Percentiles rank a stretch among this genome's conserved stretches.
Conservation (phyloP, 202 grass and related monocot genomes). For the Setaria italica region DNA sequence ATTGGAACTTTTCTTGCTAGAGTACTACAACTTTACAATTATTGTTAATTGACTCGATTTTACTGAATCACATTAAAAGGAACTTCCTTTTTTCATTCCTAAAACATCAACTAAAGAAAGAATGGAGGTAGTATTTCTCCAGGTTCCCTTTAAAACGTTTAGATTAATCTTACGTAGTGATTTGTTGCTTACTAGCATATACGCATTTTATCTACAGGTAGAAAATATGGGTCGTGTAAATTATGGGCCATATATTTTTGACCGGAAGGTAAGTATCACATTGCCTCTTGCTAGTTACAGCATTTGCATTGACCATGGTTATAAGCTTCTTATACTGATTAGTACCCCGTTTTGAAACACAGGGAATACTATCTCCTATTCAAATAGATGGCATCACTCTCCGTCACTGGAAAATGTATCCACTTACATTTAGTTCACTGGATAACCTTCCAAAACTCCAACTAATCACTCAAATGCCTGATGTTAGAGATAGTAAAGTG, state of each 20-base stretch:
- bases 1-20: not conserved
- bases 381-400: conserved; percentile 64
- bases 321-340: conserved; percentile 40
- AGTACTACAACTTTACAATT: conserved; percentile 3
- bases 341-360: conserved; percentile 30
- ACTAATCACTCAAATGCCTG: conserved; percentile 52
- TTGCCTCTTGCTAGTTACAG: not conserved
- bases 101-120: conserved; percentile 2
- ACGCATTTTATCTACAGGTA: conserved; percentile 58
- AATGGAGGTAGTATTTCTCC: not conserved
- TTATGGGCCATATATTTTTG: conserved; percentile 88
- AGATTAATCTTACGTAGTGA: not conserved
- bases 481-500: conserved; percentile 48
- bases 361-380: conserved; percentile 95
- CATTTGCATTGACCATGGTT: not conserved
- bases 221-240: conserved; percentile 93
- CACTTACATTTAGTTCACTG: conserved; percentile 58
- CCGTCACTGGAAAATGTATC: conserved; percentile 78
- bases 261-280: conserved; percentile 74
- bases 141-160: not conserved
- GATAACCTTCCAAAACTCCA: conserved; percentile 56
- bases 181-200: conserved; percentile 27
- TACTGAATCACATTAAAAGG: not conserved
- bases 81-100: not conserved
- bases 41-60: not conserved